Evolutionary conservation across 805 yeast species (phyloP), one percentile per base, ranked within the genome.

Genomic region (Kazachstania viticola): DNA sequence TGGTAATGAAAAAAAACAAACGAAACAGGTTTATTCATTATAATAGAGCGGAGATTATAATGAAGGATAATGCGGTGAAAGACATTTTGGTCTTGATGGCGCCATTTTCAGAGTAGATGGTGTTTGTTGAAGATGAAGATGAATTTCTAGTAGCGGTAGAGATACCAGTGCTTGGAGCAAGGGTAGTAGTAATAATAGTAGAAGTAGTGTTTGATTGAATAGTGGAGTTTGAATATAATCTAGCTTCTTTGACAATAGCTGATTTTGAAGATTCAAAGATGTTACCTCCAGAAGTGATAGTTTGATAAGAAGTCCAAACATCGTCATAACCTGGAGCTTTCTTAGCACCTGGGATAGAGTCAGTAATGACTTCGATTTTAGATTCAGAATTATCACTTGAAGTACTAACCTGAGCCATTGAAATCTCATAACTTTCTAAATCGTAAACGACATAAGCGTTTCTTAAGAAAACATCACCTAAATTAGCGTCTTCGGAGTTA

Each of bases 381-480:
- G 11, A 8, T 11, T 19, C 9, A 11, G 7, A 7, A 19, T 19
- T 19, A 13, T 8, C 25, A 9, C 14, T n/a, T 9, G 14, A 6
- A 8, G 25, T 9, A n/a, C 7, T 9, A 23, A 23, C 14, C 6
- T 66, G 69, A 14, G 73, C 80, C 46, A 78, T 41, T 3, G 79
- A 71, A 25, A 79, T 59, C 42, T 69, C 62, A 27, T 54, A 54
- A 45, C 66, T 67, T 21, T 73, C 80, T 32, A 75, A 54, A 49
- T 79, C 78, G 51, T 68, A 75, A 13, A 75, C 81, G 17, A 73
- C 62, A 49, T 75, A 78, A 3, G 76, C 74, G 35, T 69, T 64
- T 32, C 74, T 58, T 39, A 75, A 57, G 43, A 74, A 64, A 38
- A 64, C 62, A 47, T 72, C 79, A 27, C 80, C 81, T 27, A 75